A percentile compares a stretch with the other conserved stretches of the same genome.
phyloP scores from a whole-genome alignment of 192 early-diverging fungal genomes.

The Dimargaris xerosporica region DNA sequence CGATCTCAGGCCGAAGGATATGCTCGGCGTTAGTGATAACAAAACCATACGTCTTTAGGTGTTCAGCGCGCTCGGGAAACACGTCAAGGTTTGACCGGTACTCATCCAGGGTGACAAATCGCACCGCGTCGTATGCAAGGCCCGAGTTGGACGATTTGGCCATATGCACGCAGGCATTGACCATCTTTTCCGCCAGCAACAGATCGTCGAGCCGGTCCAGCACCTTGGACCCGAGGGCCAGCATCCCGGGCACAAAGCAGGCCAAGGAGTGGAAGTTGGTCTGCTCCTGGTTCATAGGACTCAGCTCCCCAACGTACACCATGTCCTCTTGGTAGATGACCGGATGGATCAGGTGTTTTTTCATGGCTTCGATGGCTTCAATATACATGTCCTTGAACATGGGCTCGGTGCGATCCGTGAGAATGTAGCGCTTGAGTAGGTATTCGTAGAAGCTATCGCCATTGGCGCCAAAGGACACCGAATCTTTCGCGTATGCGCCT shows the following conservation, averaged over 20 bases:
- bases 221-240: slow-evolving; percentile 39
- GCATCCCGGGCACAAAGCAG: slow-evolving; percentile 57
- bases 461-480: slow-evolving; percentile 30
- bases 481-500: slow-evolving; percentile 12
- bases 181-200: slow-evolving; percentile 26
- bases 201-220: slow-evolving; percentile 29
- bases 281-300: slow-evolving; percentile 17
- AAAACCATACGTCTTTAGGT: slow-evolving; percentile 35
- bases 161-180: slow-evolving; percentile 40
- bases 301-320: slow-evolving; percentile 24
- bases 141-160: slow-evolving; percentile 65
- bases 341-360: slow-evolving; percentile 17
- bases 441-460: slow-evolving; percentile 48
- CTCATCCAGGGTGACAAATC: slow-evolving; percentile 35
- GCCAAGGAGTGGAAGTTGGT: slow-evolving; percentile 32
- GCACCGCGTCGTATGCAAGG: slow-evolving; percentile 75
- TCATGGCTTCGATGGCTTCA: slow-evolving; percentile 15
- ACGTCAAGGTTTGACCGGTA: slow-evolving; percentile 9
- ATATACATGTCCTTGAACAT: slow-evolving; percentile 21
- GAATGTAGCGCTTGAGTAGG: slow-evolving; percentile 37
- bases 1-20: slow-evolving; percentile 32
- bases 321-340: slow-evolving; percentile 13
- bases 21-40: slow-evolving; percentile 21
- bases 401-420: slow-evolving; percentile 20
- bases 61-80: slow-evolving; percentile 13